A percentile compares a stretch with the other conserved stretches of the same genome.
phyloP scores from a whole-genome alignment of 345 rosid genomes.

The Euphorbia peplus region DNA sequence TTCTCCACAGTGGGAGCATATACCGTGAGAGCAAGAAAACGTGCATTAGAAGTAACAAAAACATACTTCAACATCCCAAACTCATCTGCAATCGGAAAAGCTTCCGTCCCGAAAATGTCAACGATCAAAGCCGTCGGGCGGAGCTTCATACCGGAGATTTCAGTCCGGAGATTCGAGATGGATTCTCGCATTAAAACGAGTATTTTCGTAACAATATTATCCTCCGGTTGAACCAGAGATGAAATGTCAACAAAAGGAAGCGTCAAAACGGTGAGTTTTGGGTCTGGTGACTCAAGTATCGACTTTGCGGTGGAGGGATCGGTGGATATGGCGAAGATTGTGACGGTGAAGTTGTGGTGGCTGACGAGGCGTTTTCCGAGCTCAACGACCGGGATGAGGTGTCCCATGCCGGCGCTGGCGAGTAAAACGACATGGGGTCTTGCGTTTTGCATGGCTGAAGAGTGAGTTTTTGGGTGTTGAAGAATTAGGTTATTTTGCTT shows the following conservation, averaged over 20 bases:
- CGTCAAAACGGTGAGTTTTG: not conserved
- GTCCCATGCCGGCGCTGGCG: conserved; percentile 5
- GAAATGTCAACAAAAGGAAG: not conserved
- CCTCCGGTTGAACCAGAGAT: not conserved
- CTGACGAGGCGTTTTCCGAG: not conserved
- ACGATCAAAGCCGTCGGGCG: not conserved
- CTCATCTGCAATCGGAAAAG: conserved; percentile 42
- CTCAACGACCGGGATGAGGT: conserved; percentile 1
- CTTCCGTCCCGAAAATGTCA: conserved; percentile 21
- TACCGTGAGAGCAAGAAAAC: conserved; percentile 22
- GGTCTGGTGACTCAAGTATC: not conserved
- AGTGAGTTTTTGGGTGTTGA: not conserved
- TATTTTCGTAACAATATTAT: not conserved
- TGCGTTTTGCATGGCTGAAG: conserved; percentile 27
- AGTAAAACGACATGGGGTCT: conserved; percentile 14
- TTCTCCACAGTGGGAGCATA: conserved; percentile 4
- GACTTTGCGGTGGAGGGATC: not conserved
- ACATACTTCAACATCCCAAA: conserved; percentile 48
- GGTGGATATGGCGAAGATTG: not conserved
- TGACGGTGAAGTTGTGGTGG: not conserved
- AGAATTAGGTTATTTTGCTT: not conserved
- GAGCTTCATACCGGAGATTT: not conserved
- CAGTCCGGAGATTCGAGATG: not conserved
- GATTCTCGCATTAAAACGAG: not conserved
- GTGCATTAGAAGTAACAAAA: conserved; percentile 45